Evolutionary conservation across 345 rosid species (phyloP).

Genomic region (Lepidium sativum): DNA sequence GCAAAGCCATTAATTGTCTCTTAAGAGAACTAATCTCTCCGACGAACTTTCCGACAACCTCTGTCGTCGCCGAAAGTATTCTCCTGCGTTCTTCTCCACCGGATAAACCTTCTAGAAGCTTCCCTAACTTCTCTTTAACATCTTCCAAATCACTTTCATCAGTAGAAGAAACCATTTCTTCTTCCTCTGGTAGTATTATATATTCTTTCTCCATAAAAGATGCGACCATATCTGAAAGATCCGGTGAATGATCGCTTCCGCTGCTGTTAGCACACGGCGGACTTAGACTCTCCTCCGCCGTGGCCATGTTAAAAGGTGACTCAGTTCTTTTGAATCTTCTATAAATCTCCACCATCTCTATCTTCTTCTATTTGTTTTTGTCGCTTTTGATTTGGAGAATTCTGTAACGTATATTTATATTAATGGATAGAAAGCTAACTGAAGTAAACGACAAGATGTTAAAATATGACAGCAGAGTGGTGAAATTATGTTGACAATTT

Average conservation of each 20-base stretch:
- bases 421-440: background rate
- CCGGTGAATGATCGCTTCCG: conserved; percentile 53
- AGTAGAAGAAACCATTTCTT: background rate
- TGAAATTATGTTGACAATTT: conserved; percentile 22
- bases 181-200: background rate
- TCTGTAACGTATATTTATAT: conserved; percentile 9
- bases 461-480: conserved; percentile 21
- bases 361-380: background rate
- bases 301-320: conserved; percentile 34
- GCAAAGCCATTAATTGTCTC: conserved; percentile 41
- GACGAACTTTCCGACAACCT: conserved; percentile 13
- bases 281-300: conserved; percentile 5
- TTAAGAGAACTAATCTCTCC: conserved; percentile 21
- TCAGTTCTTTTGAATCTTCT: conserved; percentile 34
- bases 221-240: conserved; percentile 62
- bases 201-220: conserved; percentile 58
- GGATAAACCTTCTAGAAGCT: conserved; percentile 15
- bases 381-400: background rate
- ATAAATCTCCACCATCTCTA: conserved; percentile 26
- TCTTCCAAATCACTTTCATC: conserved; percentile 32
- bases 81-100: conserved; percentile 21
- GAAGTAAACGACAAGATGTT: conserved; percentile 19
- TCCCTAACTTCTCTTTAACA: conserved; percentile 28
- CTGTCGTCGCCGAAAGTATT: conserved; percentile 26
- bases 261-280: conserved; percentile 55